Base-by-base conservation (phyloP, 2,329 filamentous ascomycete genomes). In the Cadophora malorum region DNA sequence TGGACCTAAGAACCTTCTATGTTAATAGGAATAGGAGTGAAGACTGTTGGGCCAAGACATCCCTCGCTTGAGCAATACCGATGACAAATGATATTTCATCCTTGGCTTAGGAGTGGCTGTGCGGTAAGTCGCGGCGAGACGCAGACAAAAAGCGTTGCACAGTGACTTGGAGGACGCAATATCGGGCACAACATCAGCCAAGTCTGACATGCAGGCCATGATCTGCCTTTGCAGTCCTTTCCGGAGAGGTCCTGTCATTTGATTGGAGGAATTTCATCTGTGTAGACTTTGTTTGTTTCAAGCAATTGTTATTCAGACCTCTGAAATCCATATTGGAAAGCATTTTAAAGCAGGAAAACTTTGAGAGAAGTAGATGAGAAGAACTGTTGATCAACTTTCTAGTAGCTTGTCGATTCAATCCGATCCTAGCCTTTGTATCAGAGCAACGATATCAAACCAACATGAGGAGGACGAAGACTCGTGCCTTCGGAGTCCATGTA, bases 71-170 rank as follows among this genome's bases (percentile, higher is more conserved):
- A 14, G 8, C 3, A 16, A 38, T 38, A 12, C 10, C n/a, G 55
- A 28, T 58, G 19, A 58, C 55, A 58, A 58, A 58, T 14, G 33
- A 23, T n/a, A 5, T 23, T 21, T 58, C 52, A 58, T 31, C 55
- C 31, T 58, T 38, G 33, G n/a, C 33, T n/a, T 35, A 19, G 55
- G 33, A n/a, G 55, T 23, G 55, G 33, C 31, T 31, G 31, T n/a
- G 33, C n/a, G 3, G 19, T 28, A 19, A 19, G 33, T 23, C 19
- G 55, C 31, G 19, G 19, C 55, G 55, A 23, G 19, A 21, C 41
- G 41, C 41, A 45, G 12, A 45, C 41, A 45, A 45, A 19, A 5
- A 21, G 8, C 21, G 19, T n/a, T 58, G 55, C 55, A 58, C 21
- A 9, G 21, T 38, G 31, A 16, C n/a, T 58, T 58, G 31, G 38